Evolutionary conservation across 208 protist species (phyloP).

Genomic region (Acanthamoeba triangularis): DNA sequence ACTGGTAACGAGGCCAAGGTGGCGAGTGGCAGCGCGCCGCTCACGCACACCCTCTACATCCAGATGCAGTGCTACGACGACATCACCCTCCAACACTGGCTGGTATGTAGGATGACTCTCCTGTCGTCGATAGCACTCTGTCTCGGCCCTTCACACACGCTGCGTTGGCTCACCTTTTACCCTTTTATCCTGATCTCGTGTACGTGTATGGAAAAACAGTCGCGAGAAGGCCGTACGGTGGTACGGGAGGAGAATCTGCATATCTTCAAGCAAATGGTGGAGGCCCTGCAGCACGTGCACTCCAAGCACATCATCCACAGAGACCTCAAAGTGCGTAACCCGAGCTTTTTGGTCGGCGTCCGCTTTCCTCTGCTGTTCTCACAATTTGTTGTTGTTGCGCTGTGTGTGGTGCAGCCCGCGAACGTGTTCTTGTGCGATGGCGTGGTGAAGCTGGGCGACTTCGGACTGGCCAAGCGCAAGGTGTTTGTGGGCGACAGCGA

Average conservation of each 20-base stretch:
- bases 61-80: constrained; percentile 71
- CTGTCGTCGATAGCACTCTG: not conserved
- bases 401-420: not conserved
- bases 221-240: not conserved
- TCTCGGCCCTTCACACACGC: too few relatives aligned
- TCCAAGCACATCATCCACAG: constrained; percentile 31
- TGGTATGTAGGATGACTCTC: not conserved
- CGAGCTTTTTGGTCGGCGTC: too few relatives aligned
- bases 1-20: not conserved
- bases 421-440: constrained; percentile 55
- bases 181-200: not conserved
- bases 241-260: constrained; percentile 50
- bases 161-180: not conserved
- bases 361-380: too few relatives aligned
- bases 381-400: not conserved
- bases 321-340: constrained; percentile 1
- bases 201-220: not conserved
- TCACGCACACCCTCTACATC: constrained; percentile 59
- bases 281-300: constrained; percentile 35
- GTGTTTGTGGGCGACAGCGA: not conserved
- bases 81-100: constrained; percentile 47
- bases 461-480: constrained; percentile 29
- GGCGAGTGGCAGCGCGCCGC: not conserved
- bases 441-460: constrained; percentile 44
- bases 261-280: constrained; percentile 47